Conservation (phyloP, 1,284 basidiomycete genomes). For the Trichosporon inkin region DNA sequence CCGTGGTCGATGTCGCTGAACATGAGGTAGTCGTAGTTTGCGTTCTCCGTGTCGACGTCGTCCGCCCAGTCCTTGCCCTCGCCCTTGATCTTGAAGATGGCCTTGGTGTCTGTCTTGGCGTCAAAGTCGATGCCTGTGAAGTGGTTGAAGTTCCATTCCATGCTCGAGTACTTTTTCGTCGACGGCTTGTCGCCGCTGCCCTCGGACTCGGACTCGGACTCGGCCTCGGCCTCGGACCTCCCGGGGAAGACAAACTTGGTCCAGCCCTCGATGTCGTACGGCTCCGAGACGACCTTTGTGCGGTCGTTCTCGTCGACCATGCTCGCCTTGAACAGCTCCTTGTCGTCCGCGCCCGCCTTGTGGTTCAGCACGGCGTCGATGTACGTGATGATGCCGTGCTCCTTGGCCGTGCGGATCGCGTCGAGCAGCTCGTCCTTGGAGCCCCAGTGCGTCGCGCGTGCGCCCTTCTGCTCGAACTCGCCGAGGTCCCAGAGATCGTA, state of each 20-base stretch:
- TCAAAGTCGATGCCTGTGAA: slow-evolving; percentile 81
- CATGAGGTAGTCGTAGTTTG: slow-evolving; percentile 53
- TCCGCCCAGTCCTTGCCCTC: slow-evolving; percentile 57
- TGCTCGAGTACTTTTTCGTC: slow-evolving; percentile 55
- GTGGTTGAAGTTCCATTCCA: slow-evolving; percentile 56
- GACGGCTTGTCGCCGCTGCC: neutral
- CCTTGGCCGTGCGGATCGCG: slow-evolving; percentile 56
- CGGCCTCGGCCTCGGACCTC: slow-evolving; percentile 26
- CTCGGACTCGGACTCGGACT: too few relatives aligned
- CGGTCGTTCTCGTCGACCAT: slow-evolving; percentile 62
- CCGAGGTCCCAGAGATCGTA: slow-evolving; percentile 79
- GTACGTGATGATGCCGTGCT: slow-evolving; percentile 48
- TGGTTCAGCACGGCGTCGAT: slow-evolving; percentile 57
- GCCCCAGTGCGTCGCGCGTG: slow-evolving; percentile 83
- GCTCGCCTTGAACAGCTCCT: slow-evolving; percentile 69
- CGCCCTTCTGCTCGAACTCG: slow-evolving; percentile 83
- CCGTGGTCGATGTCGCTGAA: slow-evolving; percentile 63
- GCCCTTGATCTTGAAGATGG: slow-evolving; percentile 59
- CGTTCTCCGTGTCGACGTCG: slow-evolving; percentile 53
- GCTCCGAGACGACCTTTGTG: slow-evolving; percentile 57
- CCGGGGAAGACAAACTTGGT: slow-evolving; percentile 52
- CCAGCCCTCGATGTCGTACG: slow-evolving; percentile 76
- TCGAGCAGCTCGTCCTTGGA: slow-evolving; percentile 72
- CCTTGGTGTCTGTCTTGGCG: slow-evolving; percentile 60
- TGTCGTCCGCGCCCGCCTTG: slow-evolving; percentile 69